Conservation (phyloP, 805 yeast genomes). For the Candida rishiriensis region DNA sequence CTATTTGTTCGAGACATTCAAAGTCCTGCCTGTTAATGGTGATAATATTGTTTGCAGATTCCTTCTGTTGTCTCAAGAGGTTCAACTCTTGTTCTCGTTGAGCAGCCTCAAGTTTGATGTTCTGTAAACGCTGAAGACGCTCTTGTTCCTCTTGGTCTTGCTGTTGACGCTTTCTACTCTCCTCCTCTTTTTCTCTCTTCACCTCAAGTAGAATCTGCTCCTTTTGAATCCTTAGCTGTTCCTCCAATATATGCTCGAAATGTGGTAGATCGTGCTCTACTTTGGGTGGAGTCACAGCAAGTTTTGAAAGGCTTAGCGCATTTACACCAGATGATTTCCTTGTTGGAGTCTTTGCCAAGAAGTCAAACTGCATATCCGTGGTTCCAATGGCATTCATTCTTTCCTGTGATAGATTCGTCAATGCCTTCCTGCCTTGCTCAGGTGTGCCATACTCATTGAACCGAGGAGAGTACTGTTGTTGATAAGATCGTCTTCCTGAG, state of each 20-base stretch:
- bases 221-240: conserved; percentile 17
- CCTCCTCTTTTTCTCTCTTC: conserved; percentile 6
- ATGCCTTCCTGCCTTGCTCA: conserved; percentile 21
- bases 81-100: neutral
- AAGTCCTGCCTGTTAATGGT: conserved; percentile 58
- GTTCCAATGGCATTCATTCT: conserved; percentile 6
- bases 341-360: too few species aligned
- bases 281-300: neutral
- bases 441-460: conserved; percentile 19
- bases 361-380: neutral
- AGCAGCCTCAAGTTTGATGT: neutral
- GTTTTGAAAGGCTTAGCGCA: neutral
- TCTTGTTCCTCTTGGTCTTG: neutral
- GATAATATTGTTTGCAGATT: conserved; percentile 12
- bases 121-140: neutral
- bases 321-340: too few species aligned
- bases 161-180: neutral
- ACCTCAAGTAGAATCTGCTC: conserved; percentile 14
- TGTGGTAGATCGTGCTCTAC: conserved; percentile 6
- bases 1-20: conserved; percentile 72
- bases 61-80: neutral
- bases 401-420: conserved; percentile 18
- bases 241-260: conserved; percentile 11
- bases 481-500: neutral
- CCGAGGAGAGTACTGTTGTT: neutral